A percentile compares a stretch with the other conserved stretches of the same genome.
Conservation (phyloP, 768 basidiomycete genomes). For the Leccinum obscurum region DNA sequence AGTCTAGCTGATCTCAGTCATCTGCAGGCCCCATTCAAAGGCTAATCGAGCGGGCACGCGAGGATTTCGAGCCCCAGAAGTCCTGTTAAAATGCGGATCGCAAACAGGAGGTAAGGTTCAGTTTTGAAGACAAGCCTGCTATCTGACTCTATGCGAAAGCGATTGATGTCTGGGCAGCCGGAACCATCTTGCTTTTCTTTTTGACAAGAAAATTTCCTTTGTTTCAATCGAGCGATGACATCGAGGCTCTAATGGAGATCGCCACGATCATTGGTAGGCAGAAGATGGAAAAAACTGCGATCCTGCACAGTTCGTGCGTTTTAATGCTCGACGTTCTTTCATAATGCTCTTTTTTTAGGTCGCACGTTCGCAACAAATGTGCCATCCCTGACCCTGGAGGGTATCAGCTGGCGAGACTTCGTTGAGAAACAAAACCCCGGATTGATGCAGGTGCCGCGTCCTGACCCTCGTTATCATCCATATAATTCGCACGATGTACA, state of each 20-base stretch:
- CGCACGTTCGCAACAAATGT: constrained; percentile 91
- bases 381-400: constrained; percentile 67
- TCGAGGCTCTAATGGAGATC: constrained; percentile 95
- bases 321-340: background rate
- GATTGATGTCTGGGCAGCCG: constrained; percentile 95
- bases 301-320: constrained; percentile 75
- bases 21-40: constrained; percentile 70
- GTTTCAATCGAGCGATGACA: constrained; percentile 91
- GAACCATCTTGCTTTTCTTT: constrained; percentile 91
- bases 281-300: constrained; percentile 82
- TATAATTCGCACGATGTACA: constrained; percentile 37
- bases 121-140: background rate
- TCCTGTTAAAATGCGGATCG: constrained; percentile 89
- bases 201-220: constrained; percentile 90
- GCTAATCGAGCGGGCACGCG: constrained; percentile 96
- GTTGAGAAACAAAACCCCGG: constrained; percentile 78
- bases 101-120: constrained; percentile 79
- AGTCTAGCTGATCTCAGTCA: constrained; percentile 1
- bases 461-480: constrained; percentile 57
- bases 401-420: constrained; percentile 70
- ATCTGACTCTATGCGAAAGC: constrained; percentile 48
- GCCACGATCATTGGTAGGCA: constrained; percentile 80
- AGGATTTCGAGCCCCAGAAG: constrained; percentile 96
- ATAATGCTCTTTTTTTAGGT: constrained; percentile 46
- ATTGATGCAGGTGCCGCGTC: constrained; percentile 50